Evolutionary conservation across 805 yeast species (phyloP), one percentile per base, ranked within the genome.

Genomic region (Jamesozyma piceae): DNA sequence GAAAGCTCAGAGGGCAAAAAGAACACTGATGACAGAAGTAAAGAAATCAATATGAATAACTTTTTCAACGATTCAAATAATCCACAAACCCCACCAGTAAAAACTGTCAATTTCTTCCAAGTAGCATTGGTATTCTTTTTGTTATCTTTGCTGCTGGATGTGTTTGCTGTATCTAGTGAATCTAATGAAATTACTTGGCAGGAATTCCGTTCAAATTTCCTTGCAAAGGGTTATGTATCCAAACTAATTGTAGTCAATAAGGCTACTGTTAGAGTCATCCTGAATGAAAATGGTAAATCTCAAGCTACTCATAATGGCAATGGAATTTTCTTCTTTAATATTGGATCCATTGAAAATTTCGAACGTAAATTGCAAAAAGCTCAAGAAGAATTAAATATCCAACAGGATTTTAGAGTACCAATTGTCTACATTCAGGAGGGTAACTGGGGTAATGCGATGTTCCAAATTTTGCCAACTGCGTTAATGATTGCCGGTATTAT

Each of bases 321-420:
- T 35, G 66, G 68, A 5, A 63, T 63, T 20, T 71, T 69, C 39
- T 74, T 64, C 51, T 92, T 92, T 68, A 75, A 78, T 13, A 85
- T 92, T 54, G 98, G 98, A 9, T 82, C 95, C 1, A 78, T 89
- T 19, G 97, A 88, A 41, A 71, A 78, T 27, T 92, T 92, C 63
- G 98, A 92, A 63, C 78, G 77, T 42, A 80, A 80, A 52, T 67
- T 92, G 44, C 80, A 77, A 46, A 75, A 73, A 30, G 87, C 88
- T 11, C 95, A 88, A 63, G 77, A 78, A 36, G 82, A 79, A 45
- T 70, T 78, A 42, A 72, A 73, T 1, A 75, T 83, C 29, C 75
- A 80, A 3, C 72, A 74, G 10, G 72, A 67, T 44, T 76, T 82
- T 50, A 73, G 85, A 49, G 69, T 90, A 26, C 98, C 98, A 0